phyloP scores from a whole-genome alignment of 768 basidiomycete genomes.

The Boletus fagicola region DNA sequence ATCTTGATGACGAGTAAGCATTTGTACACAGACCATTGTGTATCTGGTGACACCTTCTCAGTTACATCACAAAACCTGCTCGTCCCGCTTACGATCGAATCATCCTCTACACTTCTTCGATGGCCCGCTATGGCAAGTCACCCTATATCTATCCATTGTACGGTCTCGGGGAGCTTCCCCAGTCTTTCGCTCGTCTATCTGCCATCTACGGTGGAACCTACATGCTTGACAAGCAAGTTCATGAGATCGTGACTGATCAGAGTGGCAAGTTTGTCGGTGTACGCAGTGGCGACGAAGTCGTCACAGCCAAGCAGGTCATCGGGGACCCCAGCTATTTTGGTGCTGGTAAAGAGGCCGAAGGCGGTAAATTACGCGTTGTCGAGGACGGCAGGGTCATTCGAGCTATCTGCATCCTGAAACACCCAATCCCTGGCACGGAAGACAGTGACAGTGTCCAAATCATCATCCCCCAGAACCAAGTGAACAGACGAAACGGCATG shows the following conservation, averaged over 20 bases:
- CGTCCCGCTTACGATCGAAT: conserved; percentile 92
- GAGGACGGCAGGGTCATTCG: conserved; percentile 94
- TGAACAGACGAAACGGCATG: conserved; percentile 86
- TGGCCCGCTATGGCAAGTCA: conserved; percentile 99
- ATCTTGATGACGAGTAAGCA: conserved; percentile 93
- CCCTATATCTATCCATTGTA: conserved; percentile 99
- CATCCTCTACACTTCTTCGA: conserved; percentile 94
- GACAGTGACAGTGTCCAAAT: conserved; percentile 94
- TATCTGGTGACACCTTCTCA: conserved; percentile 33
- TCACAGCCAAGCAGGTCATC: conserved; percentile 96
- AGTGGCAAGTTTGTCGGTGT: conserved; percentile 94
- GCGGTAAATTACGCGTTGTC: conserved; percentile 81
- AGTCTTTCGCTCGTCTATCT: conserved; percentile 95
- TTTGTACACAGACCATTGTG: background rate
- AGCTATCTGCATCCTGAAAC: conserved; percentile 97
- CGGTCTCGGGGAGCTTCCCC: conserved; percentile 97
- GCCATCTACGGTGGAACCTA: conserved; percentile 99
- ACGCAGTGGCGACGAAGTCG: conserved; percentile 83
- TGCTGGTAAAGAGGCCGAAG: conserved; percentile 58
- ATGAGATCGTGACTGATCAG: conserved; percentile 82
- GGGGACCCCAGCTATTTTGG: conserved; percentile 98
- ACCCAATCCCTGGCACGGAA: conserved; percentile 96
- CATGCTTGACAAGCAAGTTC: conserved; percentile 96
- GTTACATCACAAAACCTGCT: conserved; percentile 91
- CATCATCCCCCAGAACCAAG: conserved; percentile 99